Evolutionary conservation across 805 yeast genomes (phyloP), one percentile per base, ranked within the genome.

Genomic region (Limtongozyma cylindracea): DNA sequence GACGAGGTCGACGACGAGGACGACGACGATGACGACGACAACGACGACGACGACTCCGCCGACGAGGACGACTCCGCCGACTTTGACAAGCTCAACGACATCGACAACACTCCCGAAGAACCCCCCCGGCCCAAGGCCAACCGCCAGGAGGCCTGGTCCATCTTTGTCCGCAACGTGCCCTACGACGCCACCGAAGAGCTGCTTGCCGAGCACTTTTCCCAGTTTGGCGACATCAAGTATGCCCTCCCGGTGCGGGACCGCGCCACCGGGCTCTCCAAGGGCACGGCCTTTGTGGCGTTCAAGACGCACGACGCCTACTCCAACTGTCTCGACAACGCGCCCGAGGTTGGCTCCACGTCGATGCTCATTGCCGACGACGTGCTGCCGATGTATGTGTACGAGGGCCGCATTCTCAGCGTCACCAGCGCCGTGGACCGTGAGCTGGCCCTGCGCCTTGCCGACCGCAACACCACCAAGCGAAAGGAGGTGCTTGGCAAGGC

Each of bases 241-340:
- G 98, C 98, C 1, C 55, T 88, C 20, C 94, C 96, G 0, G 98
- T 88, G 9, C 54, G 71, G 29, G 98, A 88, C 37, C 73, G 55
- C 37, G 71, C 55, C 24, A 68, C 92, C 3, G 91, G 91, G 5
- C 49, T 76, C 27, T 84, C 96, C 8, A 74, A 59, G 40, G 98
- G 98, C 29, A 72, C 94, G 1, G 98, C 94, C 0, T 88, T 88
- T 40, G 92, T 88, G 19, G 91, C 93, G 0, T 88, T 88, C 39
- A 44, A 41, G 22, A 49, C 56, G 12, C 62, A 61, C 24, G 65
- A 56, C 4, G 61, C 72, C 3, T 74, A 64, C 34, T 55, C 56
- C 16, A 56, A 60, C 23, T 82, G 95, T 47, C 39, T 82, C 17
- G 52, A 53, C 4, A 57, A 65, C 34, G 93, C 95, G 0, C 96